Conservation (phyloP, 1,139 yeast species). For the Saccharomyces hybrid region DNA sequence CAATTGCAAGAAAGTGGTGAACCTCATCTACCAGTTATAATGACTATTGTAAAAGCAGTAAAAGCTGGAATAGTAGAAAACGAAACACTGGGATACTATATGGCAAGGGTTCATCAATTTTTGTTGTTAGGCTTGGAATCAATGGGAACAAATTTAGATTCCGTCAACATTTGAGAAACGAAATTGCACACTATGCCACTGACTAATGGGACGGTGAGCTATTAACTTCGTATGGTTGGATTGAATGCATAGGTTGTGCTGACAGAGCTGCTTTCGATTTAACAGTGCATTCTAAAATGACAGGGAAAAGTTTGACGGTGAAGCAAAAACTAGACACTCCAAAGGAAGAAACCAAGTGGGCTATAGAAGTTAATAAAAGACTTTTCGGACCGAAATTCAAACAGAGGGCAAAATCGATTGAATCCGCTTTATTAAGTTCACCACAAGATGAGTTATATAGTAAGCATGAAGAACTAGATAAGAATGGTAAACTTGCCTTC, state of each 20-base stretch:
- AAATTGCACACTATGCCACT: constrained; percentile 99
- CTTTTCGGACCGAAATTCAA: constrained; percentile 96
- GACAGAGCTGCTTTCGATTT: constrained; percentile 98
- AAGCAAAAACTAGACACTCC: constrained; percentile 87
- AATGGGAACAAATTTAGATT: constrained; percentile 77
- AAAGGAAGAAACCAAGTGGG: constrained; percentile 68
- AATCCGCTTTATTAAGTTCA: constrained; percentile 64
- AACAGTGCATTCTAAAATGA: constrained; percentile 89
- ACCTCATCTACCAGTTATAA: constrained; percentile 50
- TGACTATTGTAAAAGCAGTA: constrained; percentile 85
- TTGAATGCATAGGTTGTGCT: constrained; percentile 99
- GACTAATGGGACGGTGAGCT: constrained; percentile 99
- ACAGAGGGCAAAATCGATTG: constrained; percentile 91
- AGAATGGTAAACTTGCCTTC: constrained; percentile 58
- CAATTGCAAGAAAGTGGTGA: constrained; percentile 80
- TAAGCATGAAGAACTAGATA: constrained; percentile 57
- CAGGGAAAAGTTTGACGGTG: constrained; percentile 89
- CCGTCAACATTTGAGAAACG: constrained; percentile 97
- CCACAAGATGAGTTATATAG: constrained; percentile 82
- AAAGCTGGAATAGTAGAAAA: constrained; percentile 81
- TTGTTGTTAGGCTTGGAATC: constrained; percentile 77
- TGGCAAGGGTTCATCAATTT: constrained; percentile 85
- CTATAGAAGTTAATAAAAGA: constrained; percentile 83
- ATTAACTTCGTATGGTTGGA: constrained; percentile 95
- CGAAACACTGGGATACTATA: constrained; percentile 92